phyloP scores from a whole-genome alignment of 305 asterid genomes.

The Fraxinus sp. region DNA sequence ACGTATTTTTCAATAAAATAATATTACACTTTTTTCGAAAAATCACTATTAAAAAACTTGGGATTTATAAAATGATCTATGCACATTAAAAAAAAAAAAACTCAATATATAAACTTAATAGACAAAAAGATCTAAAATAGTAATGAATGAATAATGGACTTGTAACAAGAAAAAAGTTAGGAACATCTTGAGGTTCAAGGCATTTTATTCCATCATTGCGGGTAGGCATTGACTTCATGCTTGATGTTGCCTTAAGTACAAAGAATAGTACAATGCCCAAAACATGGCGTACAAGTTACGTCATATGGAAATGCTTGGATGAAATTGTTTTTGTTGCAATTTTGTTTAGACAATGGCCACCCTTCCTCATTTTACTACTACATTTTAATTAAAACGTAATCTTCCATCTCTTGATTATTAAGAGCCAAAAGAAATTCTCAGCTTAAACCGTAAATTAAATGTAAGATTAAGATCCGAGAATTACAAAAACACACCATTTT shows the following conservation, averaged over 20 bases:
- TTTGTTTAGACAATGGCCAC: not conserved
- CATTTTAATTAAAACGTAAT: not conserved
- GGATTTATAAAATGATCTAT: too few relatives aligned
- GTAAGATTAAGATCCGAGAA: not conserved
- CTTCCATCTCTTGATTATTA: too few relatives aligned
- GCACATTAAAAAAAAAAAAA: too few relatives aligned
- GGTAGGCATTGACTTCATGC: conserved; percentile 11
- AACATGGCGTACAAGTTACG: not conserved
- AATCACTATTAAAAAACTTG: too few relatives aligned
- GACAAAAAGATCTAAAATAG: too few relatives aligned
- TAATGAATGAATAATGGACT: not conserved
- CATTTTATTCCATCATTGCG: conserved; percentile 16
- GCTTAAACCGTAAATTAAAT: too few relatives aligned
- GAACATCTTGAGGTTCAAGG: not conserved
- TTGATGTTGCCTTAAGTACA: conserved; percentile 6
- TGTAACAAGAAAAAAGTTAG: not conserved
- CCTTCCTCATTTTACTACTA: not conserved
- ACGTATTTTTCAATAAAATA: too few relatives aligned
- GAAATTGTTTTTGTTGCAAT: not conserved
- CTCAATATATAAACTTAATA: too few relatives aligned
- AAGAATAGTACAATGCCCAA: conserved; percentile 8
- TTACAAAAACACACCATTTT: too few relatives aligned
- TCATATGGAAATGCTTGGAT: not conserved
- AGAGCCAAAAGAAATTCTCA: too few relatives aligned
- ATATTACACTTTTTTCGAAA: too few relatives aligned